Evolutionary conservation across 192 early-diverging fungal species (phyloP).

Genomic region (Podila clonocystis): DNA sequence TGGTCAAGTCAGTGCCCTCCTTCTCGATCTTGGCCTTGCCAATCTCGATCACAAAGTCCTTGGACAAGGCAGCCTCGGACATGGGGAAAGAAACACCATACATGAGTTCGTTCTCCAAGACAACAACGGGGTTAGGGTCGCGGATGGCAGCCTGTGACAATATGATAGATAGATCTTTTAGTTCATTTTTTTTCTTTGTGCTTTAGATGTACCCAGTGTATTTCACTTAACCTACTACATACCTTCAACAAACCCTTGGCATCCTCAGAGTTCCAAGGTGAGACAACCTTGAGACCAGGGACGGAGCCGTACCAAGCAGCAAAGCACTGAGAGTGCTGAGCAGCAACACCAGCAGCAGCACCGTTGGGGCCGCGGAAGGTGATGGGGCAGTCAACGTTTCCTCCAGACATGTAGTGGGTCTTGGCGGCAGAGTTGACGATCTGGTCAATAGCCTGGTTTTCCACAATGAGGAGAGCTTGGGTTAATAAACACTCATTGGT

Average conservation of each 20-base stretch:
- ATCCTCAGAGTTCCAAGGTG: slow-evolving; percentile 96
- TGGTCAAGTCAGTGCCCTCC: slow-evolving; percentile 86
- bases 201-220: too few species aligned
- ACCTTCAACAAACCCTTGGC: slow-evolving; percentile 95
- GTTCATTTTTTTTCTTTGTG: too few species aligned
- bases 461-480: too few species aligned
- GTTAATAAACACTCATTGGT: too few species aligned
- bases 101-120: slow-evolving; percentile 98
- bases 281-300: slow-evolving; percentile 96
- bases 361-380: slow-evolving; percentile 99
- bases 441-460: slow-evolving; percentile 91
- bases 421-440: slow-evolving; percentile 99
- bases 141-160: slow-evolving; percentile 84
- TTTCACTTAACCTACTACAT: background rate
- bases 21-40: slow-evolving; percentile 90
- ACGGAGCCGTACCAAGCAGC: slow-evolving; percentile 98
- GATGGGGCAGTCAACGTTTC: slow-evolving; percentile 86
- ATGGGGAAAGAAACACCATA: slow-evolving; percentile 92
- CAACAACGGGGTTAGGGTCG: slow-evolving; percentile 97
- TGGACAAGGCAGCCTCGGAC: slow-evolving; percentile 70
- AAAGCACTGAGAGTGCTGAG: slow-evolving; percentile 99
- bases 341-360: slow-evolving; percentile 95
- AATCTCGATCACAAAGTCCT: slow-evolving; percentile 90
- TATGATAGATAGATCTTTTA: too few species aligned
- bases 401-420: slow-evolving; percentile 98